Conservation (phyloP, 768 basidiomycete genomes). For the Tylopilus sp. region DNA sequence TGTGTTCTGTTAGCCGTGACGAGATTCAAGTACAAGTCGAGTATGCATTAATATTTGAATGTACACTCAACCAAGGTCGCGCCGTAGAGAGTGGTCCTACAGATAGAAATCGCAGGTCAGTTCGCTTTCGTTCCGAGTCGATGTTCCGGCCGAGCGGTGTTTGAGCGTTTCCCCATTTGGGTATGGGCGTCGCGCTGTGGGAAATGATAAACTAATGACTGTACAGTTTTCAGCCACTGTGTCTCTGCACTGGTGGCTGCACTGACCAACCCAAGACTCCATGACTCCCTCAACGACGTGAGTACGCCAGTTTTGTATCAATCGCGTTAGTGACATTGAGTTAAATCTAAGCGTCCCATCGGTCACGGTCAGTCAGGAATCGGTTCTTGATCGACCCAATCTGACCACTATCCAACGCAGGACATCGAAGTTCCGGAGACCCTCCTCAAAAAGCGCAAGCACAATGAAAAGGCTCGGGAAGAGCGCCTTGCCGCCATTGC, state of each 20-base stretch:
- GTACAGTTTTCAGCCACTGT: conserved; percentile 41
- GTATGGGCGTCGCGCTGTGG: conserved; percentile 14
- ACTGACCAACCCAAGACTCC: conserved; percentile 35
- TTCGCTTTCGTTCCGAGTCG: too few species aligned
- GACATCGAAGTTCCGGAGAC: conserved; percentile 98
- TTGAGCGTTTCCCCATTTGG: too few species aligned
- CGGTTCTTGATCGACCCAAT: conserved; percentile 1
- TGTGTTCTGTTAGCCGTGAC: too few species aligned
- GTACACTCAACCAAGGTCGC: too few species aligned
- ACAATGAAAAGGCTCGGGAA: conserved; percentile 94
- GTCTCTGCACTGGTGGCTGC: conserved; percentile 4
- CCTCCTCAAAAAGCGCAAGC: conserved; percentile 98
- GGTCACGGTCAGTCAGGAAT: conserved; percentile 39
- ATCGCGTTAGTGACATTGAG: conserved; percentile 1
- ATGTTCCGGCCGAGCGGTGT: too few species aligned
- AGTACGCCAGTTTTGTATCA: conserved; percentile 26
- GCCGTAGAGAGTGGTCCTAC: too few species aligned
- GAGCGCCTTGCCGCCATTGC: conserved; percentile 82
- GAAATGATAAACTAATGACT: conserved; percentile 31
- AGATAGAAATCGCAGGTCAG: too few species aligned
- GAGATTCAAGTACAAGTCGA: too few species aligned
- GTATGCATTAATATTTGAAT: too few species aligned
- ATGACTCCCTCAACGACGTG: conserved; percentile 56
- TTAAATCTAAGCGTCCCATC: conserved; percentile 39
- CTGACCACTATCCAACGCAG: conserved; percentile 37